Evolutionary conservation across 768 basidiomycete genomes (phyloP).

Genomic region (Serendipita sp.): DNA sequence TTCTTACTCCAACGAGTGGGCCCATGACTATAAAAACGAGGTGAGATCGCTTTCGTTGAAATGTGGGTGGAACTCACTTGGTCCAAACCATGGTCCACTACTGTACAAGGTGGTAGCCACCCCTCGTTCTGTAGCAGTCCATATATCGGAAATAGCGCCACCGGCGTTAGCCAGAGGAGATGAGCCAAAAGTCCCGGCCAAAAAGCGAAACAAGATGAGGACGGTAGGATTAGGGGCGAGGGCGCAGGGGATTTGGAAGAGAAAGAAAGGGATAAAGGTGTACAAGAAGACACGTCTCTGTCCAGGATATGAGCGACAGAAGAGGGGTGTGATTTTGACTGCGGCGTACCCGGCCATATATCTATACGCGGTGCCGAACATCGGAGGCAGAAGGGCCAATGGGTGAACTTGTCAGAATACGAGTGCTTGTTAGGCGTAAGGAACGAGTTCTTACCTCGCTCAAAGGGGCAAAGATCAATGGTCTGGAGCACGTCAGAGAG

Average conservation of each 20-base stretch:
- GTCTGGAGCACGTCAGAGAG: slow-evolving; percentile 17
- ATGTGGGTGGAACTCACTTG: slow-evolving; percentile 6
- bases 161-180: slow-evolving; percentile 27
- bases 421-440: background rate
- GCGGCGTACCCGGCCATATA: slow-evolving; percentile 34
- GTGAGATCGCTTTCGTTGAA: slow-evolving; percentile 11
- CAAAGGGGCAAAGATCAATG: slow-evolving; percentile 40
- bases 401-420: background rate
- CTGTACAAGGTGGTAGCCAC: slow-evolving; percentile 43
- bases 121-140: slow-evolving; percentile 41
- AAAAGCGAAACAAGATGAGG: slow-evolving; percentile 34
- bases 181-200: slow-evolving; percentile 43
- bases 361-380: slow-evolving; percentile 17
- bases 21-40: slow-evolving; percentile 33
- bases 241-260: slow-evolving; percentile 39
- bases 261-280: slow-evolving; percentile 32
- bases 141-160: slow-evolving; percentile 41
- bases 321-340: background rate
- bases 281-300: slow-evolving; percentile 40
- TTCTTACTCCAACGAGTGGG: slow-evolving; percentile 46
- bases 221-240: slow-evolving; percentile 32
- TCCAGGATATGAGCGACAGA: background rate
- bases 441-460: slow-evolving; percentile 28
- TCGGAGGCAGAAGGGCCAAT: background rate
- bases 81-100: slow-evolving; percentile 32